These are phyloP conservation scores for Pythium brassicae DNA, from an alignment of 352 stramenopile species.

Conservation along the genomic window DNA sequence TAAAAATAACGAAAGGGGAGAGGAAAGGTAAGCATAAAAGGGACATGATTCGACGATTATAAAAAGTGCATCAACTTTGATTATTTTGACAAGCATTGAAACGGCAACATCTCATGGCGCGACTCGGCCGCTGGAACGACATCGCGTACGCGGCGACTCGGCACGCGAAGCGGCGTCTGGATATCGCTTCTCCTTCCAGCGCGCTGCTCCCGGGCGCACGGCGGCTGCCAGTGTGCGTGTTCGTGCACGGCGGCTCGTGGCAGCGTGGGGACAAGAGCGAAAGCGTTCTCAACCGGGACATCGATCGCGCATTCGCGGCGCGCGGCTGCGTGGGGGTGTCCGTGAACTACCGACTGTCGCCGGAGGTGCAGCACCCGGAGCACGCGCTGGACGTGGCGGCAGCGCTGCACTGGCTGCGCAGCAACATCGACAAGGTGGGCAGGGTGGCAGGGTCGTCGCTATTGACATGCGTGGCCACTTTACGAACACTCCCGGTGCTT, in stretches of 20 bases:
- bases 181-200: slow-evolving; percentile 54
- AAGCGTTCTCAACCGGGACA: slow-evolving; percentile 45
- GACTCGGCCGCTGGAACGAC: slow-evolving; percentile 60
- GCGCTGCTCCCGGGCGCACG: slow-evolving; percentile 11
- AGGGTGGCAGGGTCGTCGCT: background rate
- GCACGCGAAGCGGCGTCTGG: slow-evolving; percentile 42
- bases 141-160: slow-evolving; percentile 43
- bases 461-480: background rate
- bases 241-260: slow-evolving; percentile 82
- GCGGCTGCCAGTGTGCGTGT: slow-evolving; percentile 66
- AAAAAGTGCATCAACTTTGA: too few species aligned
- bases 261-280: slow-evolving; percentile 77
- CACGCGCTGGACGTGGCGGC: slow-evolving; percentile 61
- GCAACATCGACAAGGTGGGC: slow-evolving; percentile 62
- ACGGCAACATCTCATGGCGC: too few species aligned
- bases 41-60: too few species aligned
- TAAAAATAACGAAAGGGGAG: too few species aligned
- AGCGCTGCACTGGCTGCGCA: slow-evolving; percentile 58
- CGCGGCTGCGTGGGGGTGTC: slow-evolving; percentile 55
- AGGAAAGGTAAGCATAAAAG: too few species aligned
- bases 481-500: too few species aligned
- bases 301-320: slow-evolving; percentile 55
- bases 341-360: slow-evolving; percentile 80
- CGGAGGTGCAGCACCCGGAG: slow-evolving; percentile 61
- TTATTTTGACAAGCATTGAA: too few species aligned